Evolutionary conservation across 768 basidiomycete genomes (phyloP).

Genomic region (Paxillus rubicundulus): DNA sequence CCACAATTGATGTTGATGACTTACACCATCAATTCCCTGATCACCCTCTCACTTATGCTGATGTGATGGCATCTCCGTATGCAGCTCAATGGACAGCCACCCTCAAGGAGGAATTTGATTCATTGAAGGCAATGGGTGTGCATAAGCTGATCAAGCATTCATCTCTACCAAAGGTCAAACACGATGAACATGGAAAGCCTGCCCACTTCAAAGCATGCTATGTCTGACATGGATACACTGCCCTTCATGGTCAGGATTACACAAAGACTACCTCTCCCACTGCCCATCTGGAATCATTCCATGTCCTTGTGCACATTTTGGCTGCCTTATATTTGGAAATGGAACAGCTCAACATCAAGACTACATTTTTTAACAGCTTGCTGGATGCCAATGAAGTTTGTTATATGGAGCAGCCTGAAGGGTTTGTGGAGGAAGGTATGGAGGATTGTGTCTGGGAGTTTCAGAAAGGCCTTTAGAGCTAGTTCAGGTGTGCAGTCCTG

Average conservation of each 20-base stretch:
- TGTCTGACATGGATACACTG: constrained; percentile 43
- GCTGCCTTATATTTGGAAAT: constrained; percentile 35
- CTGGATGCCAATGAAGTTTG: constrained; percentile 28
- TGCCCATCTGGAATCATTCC: constrained; percentile 38
- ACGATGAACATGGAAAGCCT: constrained; percentile 7
- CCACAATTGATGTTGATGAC: too few species aligned
- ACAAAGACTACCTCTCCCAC: constrained; percentile 41
- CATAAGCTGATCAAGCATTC: constrained; percentile 17
- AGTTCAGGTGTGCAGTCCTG: too few species aligned
- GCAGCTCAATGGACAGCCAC: constrained; percentile 20
- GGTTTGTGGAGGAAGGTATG: constrained; percentile 18
- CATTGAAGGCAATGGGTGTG: constrained; percentile 12
- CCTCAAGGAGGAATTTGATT: constrained; percentile 18
- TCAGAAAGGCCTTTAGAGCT: constrained; percentile 22
- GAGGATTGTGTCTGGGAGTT: constrained; percentile 16
- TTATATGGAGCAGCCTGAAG: constrained; percentile 37
- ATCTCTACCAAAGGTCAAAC: constrained; percentile 24
- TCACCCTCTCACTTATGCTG: constrained; percentile 16
- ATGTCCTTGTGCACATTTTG: constrained; percentile 36
- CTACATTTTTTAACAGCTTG: constrained; percentile 37
- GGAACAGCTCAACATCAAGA: constrained; percentile 39
- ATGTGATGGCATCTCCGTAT: constrained; percentile 19
- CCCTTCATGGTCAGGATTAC: constrained; percentile 42
- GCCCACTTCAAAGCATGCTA: constrained; percentile 36
- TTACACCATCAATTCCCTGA: too few species aligned